Evolutionary conservation across 768 basidiomycete species (phyloP), one percentile per base, ranked within the genome.

Genomic region (Mycena maculata): DNA sequence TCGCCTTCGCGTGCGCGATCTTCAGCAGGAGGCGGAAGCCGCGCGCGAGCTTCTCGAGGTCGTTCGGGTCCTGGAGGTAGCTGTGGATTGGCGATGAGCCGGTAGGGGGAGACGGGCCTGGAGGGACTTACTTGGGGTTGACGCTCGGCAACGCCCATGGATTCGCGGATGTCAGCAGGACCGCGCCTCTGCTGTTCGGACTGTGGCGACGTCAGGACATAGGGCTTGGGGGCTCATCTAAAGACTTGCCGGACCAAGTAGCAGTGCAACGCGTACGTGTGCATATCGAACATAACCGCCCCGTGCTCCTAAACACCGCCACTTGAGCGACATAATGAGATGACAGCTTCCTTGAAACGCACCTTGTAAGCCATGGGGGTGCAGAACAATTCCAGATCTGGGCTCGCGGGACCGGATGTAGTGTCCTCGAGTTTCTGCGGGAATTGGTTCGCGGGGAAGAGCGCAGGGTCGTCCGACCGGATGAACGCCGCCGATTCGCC

Each of bases 401-500:
- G 86, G 48, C 83, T 83, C 27, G 80, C 79, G 23, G 76, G 63
- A 1, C 78, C 82, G 18, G 85, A 86, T 4, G 85, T 83, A 50
- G 76, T 83, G 62, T 86, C 86, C 68, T 81, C 63, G 62, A 85
- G 47, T 39, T 76, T 76, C 45, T 79, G 76, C 12, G 78, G 76
- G 63, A 74, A 83, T 54, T 82, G 73, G 2, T 65, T 67, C 8
- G 73, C 63, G 4, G 84, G 82, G 72, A 88, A 88, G 2, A 90
- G 72, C 13, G 69, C 71, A 1, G 83, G 83, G 63, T 90, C 86
- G 62, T 84, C 83, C 6, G 86, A 83, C 16, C 88, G 86, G 44
- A 87, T 75, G 70, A 91, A 90, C 1, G 87, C 89, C 30, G 83
- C 87, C 6, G 85, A 80, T 75, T 90, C 90, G 16, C 80, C 84